These are phyloP conservation scores for Solanum hybrid DNA, from an alignment of 305 asterid species.

Conservation along the genomic window DNA sequence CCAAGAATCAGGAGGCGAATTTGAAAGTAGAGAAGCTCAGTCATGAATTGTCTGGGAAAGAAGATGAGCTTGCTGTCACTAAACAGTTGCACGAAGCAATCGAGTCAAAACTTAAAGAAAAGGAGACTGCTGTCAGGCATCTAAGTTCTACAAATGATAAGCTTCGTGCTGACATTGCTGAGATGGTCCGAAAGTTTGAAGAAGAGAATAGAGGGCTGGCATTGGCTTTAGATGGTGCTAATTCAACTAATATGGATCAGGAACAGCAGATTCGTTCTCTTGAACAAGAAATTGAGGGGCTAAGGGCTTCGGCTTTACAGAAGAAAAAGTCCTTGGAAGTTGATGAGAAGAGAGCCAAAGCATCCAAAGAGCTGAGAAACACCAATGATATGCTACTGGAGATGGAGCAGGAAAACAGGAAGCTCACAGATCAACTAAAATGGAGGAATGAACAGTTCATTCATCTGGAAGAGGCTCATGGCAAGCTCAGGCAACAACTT, in stretches of 20 bases:
- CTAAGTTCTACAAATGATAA: constrained; percentile 49
- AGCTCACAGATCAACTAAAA: constrained; percentile 60
- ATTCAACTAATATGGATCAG: constrained; percentile 40
- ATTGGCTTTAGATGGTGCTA: constrained; percentile 62
- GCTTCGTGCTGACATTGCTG: constrained; percentile 45
- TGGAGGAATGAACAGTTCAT: constrained; percentile 88
- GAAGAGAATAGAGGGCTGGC: constrained; percentile 52
- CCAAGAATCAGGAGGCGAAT: constrained; percentile 51
- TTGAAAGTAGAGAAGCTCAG: constrained; percentile 49
- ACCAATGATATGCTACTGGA: constrained; percentile 39
- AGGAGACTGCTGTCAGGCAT: constrained; percentile 47
- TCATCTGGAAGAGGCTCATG: constrained; percentile 75
- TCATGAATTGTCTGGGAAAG: constrained; percentile 39
- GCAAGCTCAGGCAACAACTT: constrained; percentile 42
- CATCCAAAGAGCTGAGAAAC: constrained; percentile 24
- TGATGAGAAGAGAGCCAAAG: constrained; percentile 14
- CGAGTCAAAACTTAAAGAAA: constrained; percentile 40
- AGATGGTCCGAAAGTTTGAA: constrained; percentile 37
- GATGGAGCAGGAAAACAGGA: constrained; percentile 54
- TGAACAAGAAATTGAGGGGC: constrained; percentile 47
- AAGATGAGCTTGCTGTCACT: constrained; percentile 31
- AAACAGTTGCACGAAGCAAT: constrained; percentile 35
- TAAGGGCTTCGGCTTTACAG: constrained; percentile 28
- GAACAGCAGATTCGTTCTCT: constrained; percentile 41
- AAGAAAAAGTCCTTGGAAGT: constrained; percentile 32